phyloP scores from a whole-genome alignment of 139 green algal genomes.

The Coccomyxa sp. region DNA sequence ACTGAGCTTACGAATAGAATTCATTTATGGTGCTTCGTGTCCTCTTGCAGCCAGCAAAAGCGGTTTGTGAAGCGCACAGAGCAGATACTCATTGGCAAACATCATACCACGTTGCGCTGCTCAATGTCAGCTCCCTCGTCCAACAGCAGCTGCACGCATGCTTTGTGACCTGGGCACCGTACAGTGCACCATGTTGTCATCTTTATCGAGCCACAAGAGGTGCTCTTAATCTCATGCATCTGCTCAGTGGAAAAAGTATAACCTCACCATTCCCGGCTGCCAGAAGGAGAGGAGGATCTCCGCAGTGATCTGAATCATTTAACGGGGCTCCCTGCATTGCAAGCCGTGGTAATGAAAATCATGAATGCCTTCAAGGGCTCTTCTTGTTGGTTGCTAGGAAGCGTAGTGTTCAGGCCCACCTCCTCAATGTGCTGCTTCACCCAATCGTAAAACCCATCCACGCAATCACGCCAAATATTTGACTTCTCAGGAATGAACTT shows the following conservation, averaged over 20 bases:
- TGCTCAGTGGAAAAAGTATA: background rate
- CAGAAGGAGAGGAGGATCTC: conserved; percentile 86
- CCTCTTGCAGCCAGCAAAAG: too few relatives aligned
- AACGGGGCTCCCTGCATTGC: conserved; percentile 67
- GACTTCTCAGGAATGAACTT: conserved; percentile 92
- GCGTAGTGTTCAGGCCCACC: conserved; percentile 30
- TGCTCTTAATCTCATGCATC: too few relatives aligned
- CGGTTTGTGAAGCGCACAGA: too few relatives aligned
- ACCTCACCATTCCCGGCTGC: conserved; percentile 78
- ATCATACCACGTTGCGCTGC: conserved; percentile 79
- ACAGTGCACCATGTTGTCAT: background rate
- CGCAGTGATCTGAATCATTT: conserved; percentile 91
- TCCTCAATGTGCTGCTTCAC: conserved; percentile 88
- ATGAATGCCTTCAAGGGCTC: too few relatives aligned
- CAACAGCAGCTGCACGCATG: conserved; percentile 69
- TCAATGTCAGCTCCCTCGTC: conserved; percentile 84
- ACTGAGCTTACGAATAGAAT: too few relatives aligned
- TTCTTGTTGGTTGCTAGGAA: too few relatives aligned
- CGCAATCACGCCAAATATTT: conserved; percentile 95
- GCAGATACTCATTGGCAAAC: too few relatives aligned
- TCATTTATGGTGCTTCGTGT: too few relatives aligned
- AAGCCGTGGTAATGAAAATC: background rate
- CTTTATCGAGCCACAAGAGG: too few relatives aligned
- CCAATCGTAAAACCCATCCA: conserved; percentile 93
- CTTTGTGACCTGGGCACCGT: conserved; percentile 54